Percentiles rank a stretch among this genome's conserved stretches.
These are phyloP conservation scores for Blepharisma japonicum DNA, from an alignment of 73 alveolate genomes.

Conservation along the genomic window DNA sequence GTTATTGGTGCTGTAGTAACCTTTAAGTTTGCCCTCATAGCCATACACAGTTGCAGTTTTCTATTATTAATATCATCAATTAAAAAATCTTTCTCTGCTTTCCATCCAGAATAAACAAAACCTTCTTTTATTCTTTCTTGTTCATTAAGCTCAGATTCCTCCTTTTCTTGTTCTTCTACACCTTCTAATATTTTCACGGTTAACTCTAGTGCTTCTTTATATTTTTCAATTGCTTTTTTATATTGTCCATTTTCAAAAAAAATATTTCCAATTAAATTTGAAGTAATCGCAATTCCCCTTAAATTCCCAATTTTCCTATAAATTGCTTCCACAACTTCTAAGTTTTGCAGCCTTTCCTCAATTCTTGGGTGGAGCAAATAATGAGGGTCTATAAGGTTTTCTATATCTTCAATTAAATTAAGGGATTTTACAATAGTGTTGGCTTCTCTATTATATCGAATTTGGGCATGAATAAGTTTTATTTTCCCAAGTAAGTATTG, in stretches of 20 bases:
- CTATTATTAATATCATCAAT: neutral
- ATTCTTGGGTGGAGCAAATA: constrained; percentile 1
- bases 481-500: neutral
- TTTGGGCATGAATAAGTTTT: neutral
- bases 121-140: constrained; percentile 20
- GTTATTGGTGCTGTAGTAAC: neutral
- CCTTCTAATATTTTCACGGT: neutral
- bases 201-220: neutral
- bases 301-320: neutral
- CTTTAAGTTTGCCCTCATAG: neutral
- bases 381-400: constrained; percentile 9
- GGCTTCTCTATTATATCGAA: neutral
- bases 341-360: neutral
- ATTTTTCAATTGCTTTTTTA: neutral
- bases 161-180: constrained; percentile 7
- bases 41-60: neutral
- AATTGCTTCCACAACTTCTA: neutral
- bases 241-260: neutral
- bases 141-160: neutral
- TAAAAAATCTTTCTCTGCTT: neutral
- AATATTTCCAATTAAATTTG: constrained; percentile 13
- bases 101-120: neutral
- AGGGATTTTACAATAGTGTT: neutral
- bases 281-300: constrained; percentile 3
- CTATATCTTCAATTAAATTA: neutral